A percentile compares a stretch with the other conserved stretches of the same genome.
Evolutionary conservation across 108 stramenopile genomes (phyloP).

Genomic region (Cyclotella distinguenda): DNA sequence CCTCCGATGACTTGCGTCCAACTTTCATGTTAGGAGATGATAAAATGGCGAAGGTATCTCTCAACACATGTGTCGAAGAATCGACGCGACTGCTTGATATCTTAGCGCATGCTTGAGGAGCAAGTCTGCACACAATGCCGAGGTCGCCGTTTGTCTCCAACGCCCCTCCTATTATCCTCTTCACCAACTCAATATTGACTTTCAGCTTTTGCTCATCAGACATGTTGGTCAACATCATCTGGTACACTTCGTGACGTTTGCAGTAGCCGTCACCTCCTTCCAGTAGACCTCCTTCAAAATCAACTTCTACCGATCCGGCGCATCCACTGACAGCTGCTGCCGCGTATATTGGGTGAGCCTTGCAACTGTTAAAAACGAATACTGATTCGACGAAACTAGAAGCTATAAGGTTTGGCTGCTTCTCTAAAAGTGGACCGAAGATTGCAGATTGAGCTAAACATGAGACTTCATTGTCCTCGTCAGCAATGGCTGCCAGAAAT

Average conservation of each 20-base stretch:
- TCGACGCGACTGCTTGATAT: slow-evolving; percentile 31
- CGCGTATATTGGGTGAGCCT: slow-evolving; percentile 86
- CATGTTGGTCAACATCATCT: slow-evolving; percentile 80
- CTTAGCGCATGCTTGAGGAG: slow-evolving; percentile 12
- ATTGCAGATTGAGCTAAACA: slow-evolving; percentile 73
- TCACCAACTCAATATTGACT: slow-evolving; percentile 83
- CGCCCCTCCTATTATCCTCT: slow-evolving; percentile 83
- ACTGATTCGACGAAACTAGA: slow-evolving; percentile 89
- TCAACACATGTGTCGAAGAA: slow-evolving; percentile 64
- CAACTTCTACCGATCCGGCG: slow-evolving; percentile 65
- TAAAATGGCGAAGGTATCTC: slow-evolving; percentile 65
- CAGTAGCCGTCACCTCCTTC: slow-evolving; percentile 47
- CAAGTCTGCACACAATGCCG: slow-evolving; percentile 54
- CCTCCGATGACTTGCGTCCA: slow-evolving; percentile 50
- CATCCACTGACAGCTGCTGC: slow-evolving; percentile 72
- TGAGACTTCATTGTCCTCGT: slow-evolving; percentile 83
- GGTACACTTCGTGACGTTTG: slow-evolving; percentile 73
- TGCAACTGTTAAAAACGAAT: slow-evolving; percentile 90
- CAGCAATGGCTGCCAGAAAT: slow-evolving; percentile 88
- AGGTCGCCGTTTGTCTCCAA: slow-evolving; percentile 67
- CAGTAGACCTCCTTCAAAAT: slow-evolving; percentile 41
- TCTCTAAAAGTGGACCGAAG: slow-evolving; percentile 66
- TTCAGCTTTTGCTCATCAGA: slow-evolving; percentile 90
- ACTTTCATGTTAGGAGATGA: slow-evolving; percentile 62
- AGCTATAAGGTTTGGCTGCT: slow-evolving; percentile 80